Evolutionary conservation across 2,329 filamentous ascomycete species (phyloP).

Genomic region (Aspergillus nomiae): DNA sequence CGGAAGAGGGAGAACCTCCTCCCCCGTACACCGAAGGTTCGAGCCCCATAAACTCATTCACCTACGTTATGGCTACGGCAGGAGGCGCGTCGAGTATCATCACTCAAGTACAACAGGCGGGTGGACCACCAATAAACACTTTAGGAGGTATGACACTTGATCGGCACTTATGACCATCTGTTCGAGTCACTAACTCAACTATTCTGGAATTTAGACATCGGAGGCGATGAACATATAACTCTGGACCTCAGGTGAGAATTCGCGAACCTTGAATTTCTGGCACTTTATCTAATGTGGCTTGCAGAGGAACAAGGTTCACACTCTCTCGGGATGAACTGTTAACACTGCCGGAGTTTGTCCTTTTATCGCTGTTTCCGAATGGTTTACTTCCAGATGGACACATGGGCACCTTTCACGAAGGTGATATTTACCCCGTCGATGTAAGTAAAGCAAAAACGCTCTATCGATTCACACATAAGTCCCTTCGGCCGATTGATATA

Average conservation of each 20-base stretch:
- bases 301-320: constrained; percentile 87
- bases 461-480: background rate
- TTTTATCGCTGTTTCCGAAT: constrained; percentile 96
- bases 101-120: constrained; percentile 96
- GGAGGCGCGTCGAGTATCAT: constrained; percentile 98
- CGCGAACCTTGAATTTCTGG: constrained; percentile 9
- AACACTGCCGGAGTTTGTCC: constrained; percentile 93
- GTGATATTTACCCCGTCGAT: constrained; percentile 95
- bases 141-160: constrained; percentile 69
- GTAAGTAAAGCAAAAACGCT: constrained; percentile 58
- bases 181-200: constrained; percentile 7
- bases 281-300: constrained; percentile 18
- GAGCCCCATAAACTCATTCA: constrained; percentile 88
- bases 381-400: constrained; percentile 97
- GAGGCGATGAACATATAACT: constrained; percentile 89
- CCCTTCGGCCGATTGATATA: background rate
- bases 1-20: constrained; percentile 85
- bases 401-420: constrained; percentile 88
- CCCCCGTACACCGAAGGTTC: constrained; percentile 93
- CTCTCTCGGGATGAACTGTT: constrained; percentile 92
- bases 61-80: constrained; percentile 96
- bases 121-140: constrained; percentile 80
- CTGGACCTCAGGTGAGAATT: constrained; percentile 83
- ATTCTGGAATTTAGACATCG: constrained; percentile 61
- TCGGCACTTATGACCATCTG: background rate